Percentiles rank a stretch among this genome's conserved stretches.
phyloP scores from a whole-genome alignment of 2,329 filamentous ascomycete species.

The Hypoxylon sp. region DNA sequence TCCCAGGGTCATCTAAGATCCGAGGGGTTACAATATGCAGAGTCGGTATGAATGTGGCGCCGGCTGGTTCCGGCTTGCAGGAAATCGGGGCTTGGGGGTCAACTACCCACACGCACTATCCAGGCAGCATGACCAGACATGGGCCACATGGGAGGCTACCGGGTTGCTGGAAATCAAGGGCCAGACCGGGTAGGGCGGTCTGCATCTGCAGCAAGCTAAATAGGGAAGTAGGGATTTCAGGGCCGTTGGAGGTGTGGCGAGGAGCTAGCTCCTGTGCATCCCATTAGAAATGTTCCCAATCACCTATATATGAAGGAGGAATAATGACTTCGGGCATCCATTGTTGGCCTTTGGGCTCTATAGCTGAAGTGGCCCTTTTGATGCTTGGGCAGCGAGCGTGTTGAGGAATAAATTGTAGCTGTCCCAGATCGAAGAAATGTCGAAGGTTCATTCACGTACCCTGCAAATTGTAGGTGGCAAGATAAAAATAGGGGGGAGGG shows the following conservation, averaged over 20 bases:
- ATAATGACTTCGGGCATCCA: constrained; percentile 23
- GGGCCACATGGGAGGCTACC: constrained; percentile 45
- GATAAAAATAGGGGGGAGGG: background rate
- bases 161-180: constrained; percentile 45
- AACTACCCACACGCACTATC: constrained; percentile 34
- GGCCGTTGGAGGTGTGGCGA: constrained; percentile 42
- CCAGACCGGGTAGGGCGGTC: constrained; percentile 37
- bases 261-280: constrained; percentile 39
- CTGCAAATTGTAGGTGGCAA: background rate
- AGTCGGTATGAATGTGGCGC: constrained; percentile 41
- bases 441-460: background rate
- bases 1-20: constrained; percentile 47
- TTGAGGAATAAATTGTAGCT: constrained; percentile 7
- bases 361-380: background rate
- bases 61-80: constrained; percentile 45
- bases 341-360: constrained; percentile 14
- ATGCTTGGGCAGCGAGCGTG: constrained; percentile 7
- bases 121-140: constrained; percentile 25
- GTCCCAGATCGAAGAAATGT: constrained; percentile 5
- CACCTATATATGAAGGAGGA: constrained; percentile 10
- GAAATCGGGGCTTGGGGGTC: constrained; percentile 29
- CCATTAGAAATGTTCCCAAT: constrained; percentile 15
- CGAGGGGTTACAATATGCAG: constrained; percentile 47
- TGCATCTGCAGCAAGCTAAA: constrained; percentile 52
- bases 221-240: constrained; percentile 49